Conservation (phyloP, 768 basidiomycete genomes). For the Filobasidium floriforme region DNA sequence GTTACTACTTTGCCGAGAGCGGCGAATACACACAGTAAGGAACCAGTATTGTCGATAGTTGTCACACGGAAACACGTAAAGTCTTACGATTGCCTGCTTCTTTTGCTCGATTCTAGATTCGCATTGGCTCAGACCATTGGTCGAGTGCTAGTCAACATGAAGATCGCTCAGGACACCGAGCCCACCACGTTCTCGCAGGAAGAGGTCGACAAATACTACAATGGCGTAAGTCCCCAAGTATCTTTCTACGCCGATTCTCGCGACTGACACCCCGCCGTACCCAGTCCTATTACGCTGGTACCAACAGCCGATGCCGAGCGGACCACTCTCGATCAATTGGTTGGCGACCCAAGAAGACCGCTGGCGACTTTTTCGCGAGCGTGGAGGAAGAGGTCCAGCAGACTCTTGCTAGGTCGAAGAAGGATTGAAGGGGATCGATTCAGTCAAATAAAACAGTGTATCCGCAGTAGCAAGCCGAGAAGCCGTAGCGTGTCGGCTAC, state of each 20-base stretch:
- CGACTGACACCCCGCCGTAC: not conserved
- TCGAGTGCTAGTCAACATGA: slow-evolving; percentile 30
- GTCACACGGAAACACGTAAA: too few species aligned
- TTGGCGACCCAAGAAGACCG: slow-evolving; percentile 38
- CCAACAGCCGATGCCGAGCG: slow-evolving; percentile 34
- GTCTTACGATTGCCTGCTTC: not conserved
- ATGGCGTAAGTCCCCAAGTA: slow-evolving; percentile 22
- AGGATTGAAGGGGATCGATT: not conserved
- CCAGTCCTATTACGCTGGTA: slow-evolving; percentile 25
- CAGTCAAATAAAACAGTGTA: too few species aligned
- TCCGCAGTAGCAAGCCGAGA: too few species aligned
- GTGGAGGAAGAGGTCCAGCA: slow-evolving; percentile 21
- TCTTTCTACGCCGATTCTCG: not conserved
- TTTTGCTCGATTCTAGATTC: slow-evolving; percentile 10
- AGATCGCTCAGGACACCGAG: slow-evolving; percentile 24
- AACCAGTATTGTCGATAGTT: not conserved
- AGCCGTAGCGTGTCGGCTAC: too few species aligned
- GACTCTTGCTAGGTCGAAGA: slow-evolving; percentile 8
- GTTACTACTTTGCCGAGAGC: slow-evolving; percentile 40
- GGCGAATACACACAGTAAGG: slow-evolving; percentile 36
- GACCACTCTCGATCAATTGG: slow-evolving; percentile 39
- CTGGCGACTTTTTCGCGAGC: slow-evolving; percentile 22
- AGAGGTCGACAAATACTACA: slow-evolving; percentile 41
- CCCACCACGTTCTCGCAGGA: slow-evolving; percentile 35
- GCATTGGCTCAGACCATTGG: slow-evolving; percentile 32